A percentile compares a stretch with the other conserved stretches of the same genome.
These are phyloP conservation scores for Ogataea corticis DNA, from an alignment of 805 yeast genomes.

Conservation along the genomic window DNA sequence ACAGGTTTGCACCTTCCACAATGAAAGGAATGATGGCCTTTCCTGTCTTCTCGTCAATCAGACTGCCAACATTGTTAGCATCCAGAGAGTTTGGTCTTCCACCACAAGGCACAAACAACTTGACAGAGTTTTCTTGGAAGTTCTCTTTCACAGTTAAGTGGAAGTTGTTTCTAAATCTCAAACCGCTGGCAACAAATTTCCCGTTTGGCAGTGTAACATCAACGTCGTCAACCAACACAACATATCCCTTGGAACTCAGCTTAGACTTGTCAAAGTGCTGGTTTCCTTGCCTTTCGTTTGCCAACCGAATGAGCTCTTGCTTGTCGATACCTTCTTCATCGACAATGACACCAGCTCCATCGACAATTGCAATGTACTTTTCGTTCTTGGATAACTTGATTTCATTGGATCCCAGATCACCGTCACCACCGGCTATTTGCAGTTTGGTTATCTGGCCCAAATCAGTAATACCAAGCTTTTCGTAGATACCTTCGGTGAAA, in stretches of 20 bases:
- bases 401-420: slow-evolving; percentile 96
- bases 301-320: slow-evolving; percentile 73
- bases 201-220: slow-evolving; percentile 82
- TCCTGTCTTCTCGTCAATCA: slow-evolving; percentile 76
- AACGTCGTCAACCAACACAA: slow-evolving; percentile 81
- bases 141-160: slow-evolving; percentile 72
- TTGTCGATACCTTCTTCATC: slow-evolving; percentile 91
- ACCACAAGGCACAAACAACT: slow-evolving; percentile 96
- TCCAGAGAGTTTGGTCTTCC: slow-evolving; percentile 98
- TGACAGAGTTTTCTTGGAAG: slow-evolving; percentile 58
- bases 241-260: slow-evolving; percentile 74
- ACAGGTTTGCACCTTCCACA: slow-evolving; percentile 97
- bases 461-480: slow-evolving; percentile 64
- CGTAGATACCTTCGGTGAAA: slow-evolving; percentile 83
- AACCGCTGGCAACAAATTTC: slow-evolving; percentile 73
- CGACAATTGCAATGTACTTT: slow-evolving; percentile 83
- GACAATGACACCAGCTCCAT: slow-evolving; percentile 92
- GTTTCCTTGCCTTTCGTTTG: slow-evolving; percentile 74
- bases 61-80: slow-evolving; percentile 70
- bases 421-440: slow-evolving; percentile 99
- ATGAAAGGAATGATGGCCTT: slow-evolving; percentile 78
- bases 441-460: slow-evolving; percentile 64
- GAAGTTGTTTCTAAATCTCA: slow-evolving; percentile 86
- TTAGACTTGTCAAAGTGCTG: slow-evolving; percentile 64
- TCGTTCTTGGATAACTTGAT: slow-evolving; percentile 83